Base-by-base conservation (phyloP, 2,329 filamentous ascomycete species). In the Claviceps quebecensis region DNA sequence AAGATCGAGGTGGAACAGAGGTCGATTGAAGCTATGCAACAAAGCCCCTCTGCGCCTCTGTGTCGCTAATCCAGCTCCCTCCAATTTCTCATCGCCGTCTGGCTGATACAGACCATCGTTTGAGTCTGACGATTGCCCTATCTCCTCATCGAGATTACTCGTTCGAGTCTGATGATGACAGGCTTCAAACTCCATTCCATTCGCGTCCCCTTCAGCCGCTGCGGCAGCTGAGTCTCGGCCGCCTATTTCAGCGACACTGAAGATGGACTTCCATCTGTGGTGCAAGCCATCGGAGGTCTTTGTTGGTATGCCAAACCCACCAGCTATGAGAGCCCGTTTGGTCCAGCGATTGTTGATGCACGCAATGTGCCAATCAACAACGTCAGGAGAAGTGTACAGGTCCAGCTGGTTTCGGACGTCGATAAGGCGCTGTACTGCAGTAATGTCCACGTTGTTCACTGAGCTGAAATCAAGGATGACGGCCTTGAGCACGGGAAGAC, bases 311-410 rank as follows among this genome's bases (percentile, higher is more conserved):
- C 91, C 91, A 61, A 97, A 97, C 13, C 91, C 91, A 23, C 86
- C 91, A 2, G 86, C 81, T 4, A 84, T 84, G 44, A 97, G 81
- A 4, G 87, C 90, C 36, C 89, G 85, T 72, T 95, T 95, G 23
- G 89, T 91, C 91, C 91, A 96, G 47, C 62, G 58, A 72, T 93
- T 96, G 70, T 84, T 89, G 70, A 97, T 86, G 67, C 83, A 85
- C n/a, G 90, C 87, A 56, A 97, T 84, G 67, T 97, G 93, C 90
- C 91, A 97, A 65, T 96, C 88, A 4, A 97, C 90, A 2, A 76
- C 74, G 19, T 89, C 81, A 0, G 91, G 91, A 0, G 84, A 67
- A 1, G 88, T 79, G 63, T 95, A 95, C 19, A 81, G 76, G 65
- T 96, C 91, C 26, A 97, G 81, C 64, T 96, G 90, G 66, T 95